Evolutionary conservation across 2,329 filamentous ascomycete genomes (phyloP), one percentile per base, ranked within the genome.

Genomic region (Geosmithia flava): DNA sequence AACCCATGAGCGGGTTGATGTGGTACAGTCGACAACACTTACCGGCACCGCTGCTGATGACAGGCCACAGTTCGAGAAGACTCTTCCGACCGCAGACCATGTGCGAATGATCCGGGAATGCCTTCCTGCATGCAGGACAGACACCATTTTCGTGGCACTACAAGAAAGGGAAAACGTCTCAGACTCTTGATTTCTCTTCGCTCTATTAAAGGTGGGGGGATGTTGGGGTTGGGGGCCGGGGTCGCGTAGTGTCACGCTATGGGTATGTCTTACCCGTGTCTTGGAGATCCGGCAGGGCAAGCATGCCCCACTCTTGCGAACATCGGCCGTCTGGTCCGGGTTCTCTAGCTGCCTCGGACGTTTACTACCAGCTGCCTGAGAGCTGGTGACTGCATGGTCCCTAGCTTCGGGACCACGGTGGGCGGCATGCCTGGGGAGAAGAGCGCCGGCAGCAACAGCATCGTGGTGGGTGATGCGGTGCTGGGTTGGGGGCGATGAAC

Each of bases 281-380:
- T 72, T 75, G 53, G 64, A 66, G 51, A 69, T 63, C 53, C 66
- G 70, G 58, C 72, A 75, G 49, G 66, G 67, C 48, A 69, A 62
- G 54, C 72, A 76, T 33, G 72, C 70, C 50, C 68, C 68, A 54
- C 62, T 63, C 56, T 70, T 69, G 53, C 72, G 70, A 48, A 75
- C 70, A 48, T 67, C 65, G 47, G 69, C 70, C 42, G 72, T 74
- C 58, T 72, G 66, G 51, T 68, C 62, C 42, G 62, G 66, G 52
- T 68, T 61, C 48, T 57, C 56, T 23, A 68, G 58, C 48, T 67
- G 63, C 45, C 65, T 58, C 47, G 57, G 59, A 50, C 62, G 65
- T 56, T 59, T 67, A 45, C 61, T 59, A 47, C 58, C 55, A 41
- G 52, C 51, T 27, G 8, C 23, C 8, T 27, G 23, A 27, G 53